Evolutionary conservation across 345 rosid species (phyloP), one percentile per base, ranked within the genome.

Genomic region (Jatropha curcas): DNA sequence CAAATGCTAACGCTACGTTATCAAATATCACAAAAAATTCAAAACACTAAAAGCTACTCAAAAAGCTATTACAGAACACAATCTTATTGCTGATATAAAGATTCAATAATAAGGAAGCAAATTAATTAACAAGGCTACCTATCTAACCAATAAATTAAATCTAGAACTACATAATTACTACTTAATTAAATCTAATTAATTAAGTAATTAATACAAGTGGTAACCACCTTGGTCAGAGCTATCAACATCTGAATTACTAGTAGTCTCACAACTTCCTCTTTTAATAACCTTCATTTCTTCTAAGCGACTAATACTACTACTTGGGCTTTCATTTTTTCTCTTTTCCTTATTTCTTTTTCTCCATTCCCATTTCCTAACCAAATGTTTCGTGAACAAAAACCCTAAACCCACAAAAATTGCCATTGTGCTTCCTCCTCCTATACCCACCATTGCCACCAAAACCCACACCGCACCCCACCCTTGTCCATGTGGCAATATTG

Each of bases 351-450:
- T 77, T 3, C 8, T 64, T 24, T 53, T 76, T 72, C 83, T 85
- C 84, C 82, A 85, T 71, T 82, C 81, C 82, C 77, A 70, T 78
- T 84, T 84, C 65, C 68, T 84, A 20, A 78, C 46, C 87, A 83
- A 80, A 74, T 86, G 88, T 45, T 63, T 55, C 0, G 78, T 79
- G 60, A 84, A 66, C 70, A 84, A 57, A 58, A 78, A 60, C 58
- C 75, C 87, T 31, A 84, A 79, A 14, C 85, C 88, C 7, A 55
- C 67, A 76, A 78, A 84, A 27, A 82, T 81, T 48, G 75, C 76
- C n/a, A 60, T 0, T 3, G 84, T 76, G 50, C 81, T 46, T 35
- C 88, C 92, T 78, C 82, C 87, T 14, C 85, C 90, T 7, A 85
- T 67, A 0, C 59, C 28, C 1, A 82, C 64, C 48, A 84, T 12